Evolutionary conservation across 75 land plant species (phyloP), one percentile per base, ranked within the genome.

Genomic region (Selaginella moellendorffii): DNA sequence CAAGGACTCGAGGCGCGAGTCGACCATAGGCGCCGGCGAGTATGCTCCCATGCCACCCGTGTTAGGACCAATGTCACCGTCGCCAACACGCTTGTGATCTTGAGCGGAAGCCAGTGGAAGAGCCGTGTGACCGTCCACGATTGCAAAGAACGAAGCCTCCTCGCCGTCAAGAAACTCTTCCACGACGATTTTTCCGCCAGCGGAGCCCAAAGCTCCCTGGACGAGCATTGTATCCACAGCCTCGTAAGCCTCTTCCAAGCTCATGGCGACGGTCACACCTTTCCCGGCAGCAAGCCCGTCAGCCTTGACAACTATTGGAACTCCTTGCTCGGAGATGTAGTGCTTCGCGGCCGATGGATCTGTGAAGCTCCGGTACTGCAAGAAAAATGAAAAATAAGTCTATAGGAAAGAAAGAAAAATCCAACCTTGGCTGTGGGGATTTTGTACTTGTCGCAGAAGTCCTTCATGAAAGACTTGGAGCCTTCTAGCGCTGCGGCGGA

Each of bases 21-120:
- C 85, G 65, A 93, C 63, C 0, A 81, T 61, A 0, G 98, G 96
- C 24, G 96, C 96, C 1, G 98, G 96, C 30, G 98, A 93, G 69
- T 93, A 93, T 2, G 98, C 98, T 1, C 98, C 98, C 98, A 93
- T 93, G 53, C 98, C 98, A 59, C 98, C 98, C 26, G 98, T 93
- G 66, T 93, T 93, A 1, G 98, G 96, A 18, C 98, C 98, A 0
- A 80, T 81, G 62, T 93, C 98, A 52, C 96, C 98, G 72, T 93
- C 96, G 23, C 96, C 96, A 54, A 95, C 99, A 65, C 96, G 78
- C 72, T 95, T 95, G 72, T 95, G 99, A 62, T 95, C 99, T 64
- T 95, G 98, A 29, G 96, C 98, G 52, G 98, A 93, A 29, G 83
- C 90, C 17, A 93, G 69, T 27, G 98, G 84, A 54, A 93, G 63